A percentile compares a stretch with the other conserved stretches of the same genome.
Evolutionary conservation across 1,284 basidiomycete species (phyloP).

Genomic region (Puccinia hordei): DNA sequence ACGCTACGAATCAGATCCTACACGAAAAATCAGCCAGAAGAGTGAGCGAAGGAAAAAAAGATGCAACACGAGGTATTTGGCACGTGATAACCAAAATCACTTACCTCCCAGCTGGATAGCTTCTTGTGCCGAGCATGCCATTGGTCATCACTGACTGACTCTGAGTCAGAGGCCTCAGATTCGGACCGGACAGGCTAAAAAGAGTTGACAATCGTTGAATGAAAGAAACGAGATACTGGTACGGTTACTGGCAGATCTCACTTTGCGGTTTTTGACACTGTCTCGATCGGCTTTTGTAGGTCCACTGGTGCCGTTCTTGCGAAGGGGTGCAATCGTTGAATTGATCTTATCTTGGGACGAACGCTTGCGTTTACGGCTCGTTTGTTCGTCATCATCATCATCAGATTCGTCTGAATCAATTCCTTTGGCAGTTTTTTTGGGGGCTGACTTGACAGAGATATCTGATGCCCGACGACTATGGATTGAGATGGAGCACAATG

Average conservation of each 20-base stretch:
- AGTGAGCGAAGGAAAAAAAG: too few species aligned
- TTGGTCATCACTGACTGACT: too few species aligned
- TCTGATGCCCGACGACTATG: constrained; percentile 8
- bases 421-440: background rate
- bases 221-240: too few species aligned
- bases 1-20: too few species aligned
- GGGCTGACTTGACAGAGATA: constrained; percentile 19
- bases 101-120: too few species aligned
- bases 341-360: background rate
- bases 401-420: constrained; percentile 6
- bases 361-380: constrained; percentile 30
- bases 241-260: background rate
- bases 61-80: too few species aligned
- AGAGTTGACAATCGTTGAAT: too few species aligned
- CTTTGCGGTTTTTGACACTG: constrained; percentile 33
- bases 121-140: too few species aligned
- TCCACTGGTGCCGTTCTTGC: constrained; percentile 25
- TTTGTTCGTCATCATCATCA: background rate
- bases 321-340: constrained; percentile 24
- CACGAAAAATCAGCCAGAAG: too few species aligned
- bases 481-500: background rate
- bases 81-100: too few species aligned
- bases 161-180: too few species aligned
- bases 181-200: too few species aligned
- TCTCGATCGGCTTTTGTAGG: constrained; percentile 20